Conservation (phyloP, 176 grass and related monocot genomes). For the Eragrostis curvula region DNA sequence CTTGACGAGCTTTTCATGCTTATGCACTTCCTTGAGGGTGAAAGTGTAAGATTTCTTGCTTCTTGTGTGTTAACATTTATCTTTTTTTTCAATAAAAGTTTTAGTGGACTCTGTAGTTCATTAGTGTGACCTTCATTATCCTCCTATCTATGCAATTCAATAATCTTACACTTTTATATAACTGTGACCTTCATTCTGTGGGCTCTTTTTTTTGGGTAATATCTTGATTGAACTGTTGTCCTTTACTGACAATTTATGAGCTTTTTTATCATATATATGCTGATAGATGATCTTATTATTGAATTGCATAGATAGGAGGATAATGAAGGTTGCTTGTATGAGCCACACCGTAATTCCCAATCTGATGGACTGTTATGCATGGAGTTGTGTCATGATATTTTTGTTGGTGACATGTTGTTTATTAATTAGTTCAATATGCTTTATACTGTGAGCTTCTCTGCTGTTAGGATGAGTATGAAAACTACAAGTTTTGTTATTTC, state of each 20-base stretch:
- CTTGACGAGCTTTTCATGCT: conserved; percentile 99
- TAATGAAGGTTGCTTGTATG: not conserved
- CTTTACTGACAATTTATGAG: conserved; percentile 2
- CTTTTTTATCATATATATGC: not conserved
- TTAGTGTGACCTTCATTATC: conserved; percentile 2
- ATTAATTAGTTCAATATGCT: not conserved
- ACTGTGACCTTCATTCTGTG: not conserved
- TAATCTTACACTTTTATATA: too few species aligned
- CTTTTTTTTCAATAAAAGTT: conserved; percentile 31
- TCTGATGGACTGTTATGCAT: conserved; percentile 1
- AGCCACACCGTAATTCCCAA: not conserved
- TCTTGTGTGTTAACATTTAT: conserved; percentile 25
- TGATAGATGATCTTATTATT: conserved; percentile 20
- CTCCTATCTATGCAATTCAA: too few species aligned
- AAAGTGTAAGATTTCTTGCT: conserved; percentile 73
- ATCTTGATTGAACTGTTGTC: not conserved
- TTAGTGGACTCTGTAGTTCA: conserved; percentile 16
- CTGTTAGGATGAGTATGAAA: not conserved
- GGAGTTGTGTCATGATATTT: not conserved
- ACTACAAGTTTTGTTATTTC: not conserved
- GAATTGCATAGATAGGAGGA: not conserved
- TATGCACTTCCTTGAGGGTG: conserved; percentile 99
- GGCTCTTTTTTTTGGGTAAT: conserved; percentile 1
- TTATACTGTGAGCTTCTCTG: not conserved
- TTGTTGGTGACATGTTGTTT: not conserved